A percentile compares a stretch with the other conserved stretches of the same genome.
These are phyloP conservation scores for Crithidia bombi DNA, from an alignment of 208 protist species.

Conservation along the genomic window DNA sequence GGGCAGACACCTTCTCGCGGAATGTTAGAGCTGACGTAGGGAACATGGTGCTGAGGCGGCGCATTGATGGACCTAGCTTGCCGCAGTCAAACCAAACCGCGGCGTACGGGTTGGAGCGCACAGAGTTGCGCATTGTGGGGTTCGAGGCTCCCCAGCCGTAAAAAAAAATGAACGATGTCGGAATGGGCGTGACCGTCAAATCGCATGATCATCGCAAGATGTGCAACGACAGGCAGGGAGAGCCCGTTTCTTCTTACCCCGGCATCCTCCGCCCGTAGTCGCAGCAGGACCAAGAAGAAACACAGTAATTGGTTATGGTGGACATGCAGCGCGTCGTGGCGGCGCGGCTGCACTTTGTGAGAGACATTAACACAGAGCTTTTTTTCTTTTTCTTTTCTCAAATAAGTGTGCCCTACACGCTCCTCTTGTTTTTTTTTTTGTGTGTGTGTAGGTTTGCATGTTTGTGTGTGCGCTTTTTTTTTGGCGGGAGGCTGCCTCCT, in stretches of 20 bases:
- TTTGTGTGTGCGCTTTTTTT: conserved; percentile 7
- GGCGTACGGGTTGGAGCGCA: background rate
- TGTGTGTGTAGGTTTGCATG: background rate
- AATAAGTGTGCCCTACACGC: too few relatives aligned
- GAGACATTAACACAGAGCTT: too few relatives aligned
- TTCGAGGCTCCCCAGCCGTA: background rate
- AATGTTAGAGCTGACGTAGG: background rate
- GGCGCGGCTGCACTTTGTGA: too few relatives aligned
- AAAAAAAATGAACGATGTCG: background rate
- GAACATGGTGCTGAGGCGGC: background rate
- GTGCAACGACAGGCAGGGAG: background rate
- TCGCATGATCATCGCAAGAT: background rate
- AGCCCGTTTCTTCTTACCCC: background rate
- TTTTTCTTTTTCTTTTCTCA: conserved; percentile 19
- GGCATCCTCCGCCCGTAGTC: background rate
- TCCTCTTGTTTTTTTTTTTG: conserved; percentile 6
- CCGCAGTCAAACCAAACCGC: background rate
- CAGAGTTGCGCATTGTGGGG: background rate
- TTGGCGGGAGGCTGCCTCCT: too few relatives aligned
- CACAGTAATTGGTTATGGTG: too few relatives aligned
- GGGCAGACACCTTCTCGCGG: conserved; percentile 2
- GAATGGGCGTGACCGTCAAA: background rate
- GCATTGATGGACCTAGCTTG: background rate
- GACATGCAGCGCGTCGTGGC: too few relatives aligned
- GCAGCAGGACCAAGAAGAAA: background rate